Percentiles rank a stretch among this genome's conserved stretches.
Conservation (phyloP, 2,329 filamentous ascomycete species). For the Zymoseptoria ardabiliae region DNA sequence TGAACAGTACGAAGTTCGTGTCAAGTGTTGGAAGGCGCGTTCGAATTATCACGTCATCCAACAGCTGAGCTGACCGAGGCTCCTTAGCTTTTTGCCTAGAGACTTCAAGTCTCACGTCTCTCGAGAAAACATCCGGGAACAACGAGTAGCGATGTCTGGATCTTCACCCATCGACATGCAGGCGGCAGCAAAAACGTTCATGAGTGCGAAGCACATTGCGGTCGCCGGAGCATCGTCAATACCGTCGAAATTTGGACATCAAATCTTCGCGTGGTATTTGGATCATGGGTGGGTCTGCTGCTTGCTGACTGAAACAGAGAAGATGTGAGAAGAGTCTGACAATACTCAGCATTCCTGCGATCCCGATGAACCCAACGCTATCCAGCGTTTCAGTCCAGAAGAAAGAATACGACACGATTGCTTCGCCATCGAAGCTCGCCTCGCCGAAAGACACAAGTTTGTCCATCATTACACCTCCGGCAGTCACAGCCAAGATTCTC, state of each 20-base stretch:
- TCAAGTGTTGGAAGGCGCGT: not conserved
- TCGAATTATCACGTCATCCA: not conserved
- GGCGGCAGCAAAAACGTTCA: slow-evolving; percentile 68
- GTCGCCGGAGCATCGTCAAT: slow-evolving; percentile 88
- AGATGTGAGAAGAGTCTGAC: too few relatives aligned
- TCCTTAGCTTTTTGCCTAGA: not conserved
- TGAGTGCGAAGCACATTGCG: slow-evolving; percentile 71
- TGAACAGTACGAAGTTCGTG: not conserved
- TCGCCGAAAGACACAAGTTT: slow-evolving; percentile 65
- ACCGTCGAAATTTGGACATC: slow-evolving; percentile 78
- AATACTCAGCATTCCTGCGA: slow-evolving; percentile 62
- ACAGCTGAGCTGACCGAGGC: not conserved
- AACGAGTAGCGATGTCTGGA: not conserved
- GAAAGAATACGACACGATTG: slow-evolving; percentile 55
- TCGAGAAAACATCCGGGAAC: not conserved
- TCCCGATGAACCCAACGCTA: slow-evolving; percentile 72
- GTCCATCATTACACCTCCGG: slow-evolving; percentile 80
- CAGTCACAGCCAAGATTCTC: slow-evolving; percentile 65
- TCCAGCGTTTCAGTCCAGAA: slow-evolving; percentile 56
- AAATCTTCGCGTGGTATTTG: slow-evolving; percentile 87
- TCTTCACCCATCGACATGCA: slow-evolving; percentile 47
- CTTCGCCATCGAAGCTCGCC: slow-evolving; percentile 58
- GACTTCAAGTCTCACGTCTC: not conserved
- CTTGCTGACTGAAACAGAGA: too few relatives aligned
- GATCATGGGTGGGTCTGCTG: slow-evolving; percentile 18